Base-by-base conservation (phyloP, 2,329 filamentous ascomycete species). In the Clonostachys sp. region DNA sequence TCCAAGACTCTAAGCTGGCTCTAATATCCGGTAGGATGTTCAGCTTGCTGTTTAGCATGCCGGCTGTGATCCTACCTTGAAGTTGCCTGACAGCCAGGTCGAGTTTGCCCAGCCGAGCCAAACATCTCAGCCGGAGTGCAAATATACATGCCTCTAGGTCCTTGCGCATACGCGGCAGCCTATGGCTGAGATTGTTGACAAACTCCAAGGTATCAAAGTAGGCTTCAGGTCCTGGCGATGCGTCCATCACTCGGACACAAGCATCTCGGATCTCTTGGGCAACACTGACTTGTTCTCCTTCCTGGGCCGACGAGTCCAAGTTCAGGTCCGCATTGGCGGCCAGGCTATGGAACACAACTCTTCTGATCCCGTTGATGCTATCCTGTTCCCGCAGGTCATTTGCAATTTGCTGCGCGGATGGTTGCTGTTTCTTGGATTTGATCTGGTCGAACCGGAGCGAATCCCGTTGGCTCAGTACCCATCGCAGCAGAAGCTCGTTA, bases 401-500 rank as follows among this genome's bases (percentile, higher is more conserved):
- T 8, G 36, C 12, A n/a, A n/a, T n/a, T n/a, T n/a, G 14, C 14
- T n/a, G 36, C 10, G 14, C 36, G 36, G 14, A n/a, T n/a, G 36
- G 36, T 18, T n/a, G 36, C 12, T n/a, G 14, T n/a, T n/a, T n/a
- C 36, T 39, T 8, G 36, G 14, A 18, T 18, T 39, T 39, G 36
- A n/a, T 39, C 36, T 39, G 36, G 36, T n/a, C 17, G 36, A n/a
- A 18, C 14, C 14, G 36, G 47, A 16, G 36, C 42, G 34, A 50
- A 49, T 43, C 54, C 55, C 18, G 47, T 16, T 65, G 61, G 20
- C 63, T 48, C 14, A 61, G 46, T 45, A 71, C 57, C 67, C 69
- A 72, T 39, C 61, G 58, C 12, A 71, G 50, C 12, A 71, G 55
- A 6, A 53, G 50, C 34, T 59, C 50, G 17, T 69, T 65, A 20